Conservation (phyloP, 345 rosid species). For the Luvunga scandens region DNA sequence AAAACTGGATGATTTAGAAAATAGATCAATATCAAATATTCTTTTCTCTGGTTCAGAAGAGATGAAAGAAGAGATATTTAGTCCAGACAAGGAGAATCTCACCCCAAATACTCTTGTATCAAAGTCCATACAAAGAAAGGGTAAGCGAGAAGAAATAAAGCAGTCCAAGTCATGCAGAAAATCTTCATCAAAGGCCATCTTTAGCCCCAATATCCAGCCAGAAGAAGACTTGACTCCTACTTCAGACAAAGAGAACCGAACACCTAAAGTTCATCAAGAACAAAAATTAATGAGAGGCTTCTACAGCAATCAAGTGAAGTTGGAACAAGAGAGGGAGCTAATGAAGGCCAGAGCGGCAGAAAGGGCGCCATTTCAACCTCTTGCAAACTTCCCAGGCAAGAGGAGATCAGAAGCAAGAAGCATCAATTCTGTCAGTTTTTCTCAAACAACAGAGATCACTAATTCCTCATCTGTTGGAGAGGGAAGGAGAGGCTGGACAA, state of each 20-base stretch:
- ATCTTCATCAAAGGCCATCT: conserved; percentile 31
- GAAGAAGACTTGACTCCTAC: conserved; percentile 32
- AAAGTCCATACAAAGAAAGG: conserved; percentile 44
- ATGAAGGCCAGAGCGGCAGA: conserved; percentile 38
- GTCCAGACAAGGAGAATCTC: conserved; percentile 83
- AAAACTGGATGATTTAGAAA: conserved; percentile 26
- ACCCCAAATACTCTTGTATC: conserved; percentile 53
- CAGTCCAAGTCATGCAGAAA: conserved; percentile 28
- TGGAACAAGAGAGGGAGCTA: conserved; percentile 28
- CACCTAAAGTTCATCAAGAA: conserved; percentile 34
- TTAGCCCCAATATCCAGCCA: conserved; percentile 25
- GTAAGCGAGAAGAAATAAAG: conserved; percentile 38
- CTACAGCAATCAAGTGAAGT: conserved; percentile 29
- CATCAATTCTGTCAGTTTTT: conserved; percentile 20
- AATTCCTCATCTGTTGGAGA: conserved; percentile 34
- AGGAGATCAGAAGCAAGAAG: conserved; percentile 36
- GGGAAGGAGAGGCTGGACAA: conserved; percentile 59
- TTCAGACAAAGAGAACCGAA: conserved; percentile 52
- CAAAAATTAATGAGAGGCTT: conserved; percentile 24
- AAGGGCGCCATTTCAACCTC: conserved; percentile 56
- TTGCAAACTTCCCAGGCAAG: conserved; percentile 32
- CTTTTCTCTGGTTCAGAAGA: conserved; percentile 33
- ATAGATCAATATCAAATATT: conserved; percentile 22
- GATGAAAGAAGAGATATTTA: conserved; percentile 54
- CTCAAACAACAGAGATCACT: conserved; percentile 18